These are phyloP conservation scores for Hippophae rhamnoides DNA, from an alignment of 306 rosid species.

Conservation along the genomic window DNA sequence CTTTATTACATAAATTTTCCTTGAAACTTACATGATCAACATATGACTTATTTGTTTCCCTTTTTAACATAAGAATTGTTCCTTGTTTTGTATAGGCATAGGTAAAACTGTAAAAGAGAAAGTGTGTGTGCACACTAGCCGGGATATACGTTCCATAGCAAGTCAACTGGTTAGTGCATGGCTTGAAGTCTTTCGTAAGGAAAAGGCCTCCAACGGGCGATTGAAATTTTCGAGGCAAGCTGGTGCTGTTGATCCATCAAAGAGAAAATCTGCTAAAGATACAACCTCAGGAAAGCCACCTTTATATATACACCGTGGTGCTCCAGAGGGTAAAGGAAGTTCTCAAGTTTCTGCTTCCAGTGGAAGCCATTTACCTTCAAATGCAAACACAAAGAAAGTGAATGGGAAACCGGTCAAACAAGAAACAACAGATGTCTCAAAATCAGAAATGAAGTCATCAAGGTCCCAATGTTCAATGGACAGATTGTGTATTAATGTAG, in stretches of 20 bases:
- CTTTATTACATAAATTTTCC: too few species aligned
- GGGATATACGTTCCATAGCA: constrained; percentile 97
- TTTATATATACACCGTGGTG: constrained; percentile 47
- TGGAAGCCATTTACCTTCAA: constrained; percentile 44
- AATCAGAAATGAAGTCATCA: constrained; percentile 52
- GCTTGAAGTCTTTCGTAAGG: constrained; percentile 98
- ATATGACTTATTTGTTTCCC: too few species aligned
- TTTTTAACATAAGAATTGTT: constrained; percentile 5
- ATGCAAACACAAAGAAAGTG: constrained; percentile 37
- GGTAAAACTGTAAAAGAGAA: constrained; percentile 97
- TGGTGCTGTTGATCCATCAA: constrained; percentile 48
- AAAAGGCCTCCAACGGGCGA: constrained; percentile 80
- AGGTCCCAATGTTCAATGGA: constrained; percentile 54
- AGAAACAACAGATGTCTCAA: constrained; percentile 39
- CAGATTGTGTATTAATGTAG: constrained; percentile 29
- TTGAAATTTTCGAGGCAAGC: constrained; percentile 60
- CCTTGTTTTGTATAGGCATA: constrained; percentile 50
- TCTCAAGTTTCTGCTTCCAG: constrained; percentile 39
- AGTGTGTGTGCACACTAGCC: constrained; percentile 99
- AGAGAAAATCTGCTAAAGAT: constrained; percentile 59
- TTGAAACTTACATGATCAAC: too few species aligned
- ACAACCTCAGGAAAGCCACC: constrained; percentile 77
- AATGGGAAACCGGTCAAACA: constrained; percentile 45
- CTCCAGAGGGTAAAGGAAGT: constrained; percentile 47
- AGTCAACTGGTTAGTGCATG: constrained; percentile 95